These are phyloP conservation scores for Ogataea henricii DNA, from an alignment of 805 yeast genomes.

Conservation along the genomic window DNA sequence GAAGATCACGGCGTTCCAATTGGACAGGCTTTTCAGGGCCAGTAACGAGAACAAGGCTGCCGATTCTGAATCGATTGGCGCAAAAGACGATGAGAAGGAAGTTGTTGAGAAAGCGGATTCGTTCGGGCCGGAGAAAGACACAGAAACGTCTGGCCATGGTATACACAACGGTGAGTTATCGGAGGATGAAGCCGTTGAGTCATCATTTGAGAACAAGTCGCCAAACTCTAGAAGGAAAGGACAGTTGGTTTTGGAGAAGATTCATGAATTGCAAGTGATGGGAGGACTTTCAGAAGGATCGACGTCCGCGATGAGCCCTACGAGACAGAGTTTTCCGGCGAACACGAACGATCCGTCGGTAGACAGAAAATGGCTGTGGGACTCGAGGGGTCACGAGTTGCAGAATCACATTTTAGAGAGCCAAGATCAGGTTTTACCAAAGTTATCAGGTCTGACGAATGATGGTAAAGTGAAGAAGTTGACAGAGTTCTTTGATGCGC, in stretches of 20 bases:
- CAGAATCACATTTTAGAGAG: slow-evolving; percentile 23
- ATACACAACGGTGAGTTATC: neutral
- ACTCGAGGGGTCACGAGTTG: slow-evolving; percentile 24
- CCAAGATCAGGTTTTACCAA: slow-evolving; percentile 21
- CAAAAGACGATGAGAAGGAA: slow-evolving; percentile 24
- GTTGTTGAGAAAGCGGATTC: slow-evolving; percentile 12
- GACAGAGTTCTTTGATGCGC: slow-evolving; percentile 71
- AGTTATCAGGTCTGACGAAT: slow-evolving; percentile 15
- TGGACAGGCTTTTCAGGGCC: slow-evolving; percentile 69
- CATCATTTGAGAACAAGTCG: slow-evolving; percentile 7
- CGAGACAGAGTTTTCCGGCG: slow-evolving; percentile 1
- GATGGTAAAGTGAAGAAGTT: slow-evolving; percentile 59
- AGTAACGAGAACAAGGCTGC: slow-evolving; percentile 34
- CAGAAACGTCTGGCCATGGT: slow-evolving; percentile 15
- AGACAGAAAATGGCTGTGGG: slow-evolving; percentile 27
- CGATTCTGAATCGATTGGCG: slow-evolving; percentile 20
- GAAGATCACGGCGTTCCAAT: slow-evolving; percentile 83
- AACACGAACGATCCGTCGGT: slow-evolving; percentile 2
- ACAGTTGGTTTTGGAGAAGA: slow-evolving; percentile 26
- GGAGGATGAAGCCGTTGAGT: neutral
- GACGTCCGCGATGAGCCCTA: slow-evolving; percentile 9
- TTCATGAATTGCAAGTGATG: slow-evolving; percentile 25
- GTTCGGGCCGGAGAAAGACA: slow-evolving; percentile 19
- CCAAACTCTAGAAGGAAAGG: slow-evolving; percentile 22
- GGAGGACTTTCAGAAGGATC: slow-evolving; percentile 8